Percentiles rank a stretch among this genome's conserved stretches.
Evolutionary conservation across 2,329 filamentous ascomycete genomes (phyloP).

Genomic region (Paecilomyces niveus): DNA sequence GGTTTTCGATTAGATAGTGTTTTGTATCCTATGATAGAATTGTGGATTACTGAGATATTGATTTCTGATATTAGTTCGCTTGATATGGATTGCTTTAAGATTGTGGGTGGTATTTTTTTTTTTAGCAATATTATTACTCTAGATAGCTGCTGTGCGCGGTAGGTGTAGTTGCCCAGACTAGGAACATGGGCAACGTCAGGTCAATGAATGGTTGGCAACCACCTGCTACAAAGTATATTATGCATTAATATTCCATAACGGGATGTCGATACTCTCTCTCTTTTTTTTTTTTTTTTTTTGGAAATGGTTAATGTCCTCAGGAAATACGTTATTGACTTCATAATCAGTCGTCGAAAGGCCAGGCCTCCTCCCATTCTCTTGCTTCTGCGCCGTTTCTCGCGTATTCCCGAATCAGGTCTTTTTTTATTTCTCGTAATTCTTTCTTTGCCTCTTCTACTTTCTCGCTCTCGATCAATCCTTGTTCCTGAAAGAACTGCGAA

Average conservation of each 20-base stretch:
- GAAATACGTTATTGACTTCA: no score
- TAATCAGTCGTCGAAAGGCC: slow-evolving; percentile 5
- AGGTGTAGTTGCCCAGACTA: background rate
- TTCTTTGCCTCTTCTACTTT: slow-evolving; percentile 1
- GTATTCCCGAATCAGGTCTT: slow-evolving; percentile 3
- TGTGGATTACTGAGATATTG: no score
- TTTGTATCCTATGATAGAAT: no score
- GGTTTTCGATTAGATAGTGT: no score
- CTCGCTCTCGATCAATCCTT: slow-evolving; percentile 3
- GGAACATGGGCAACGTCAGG: background rate
- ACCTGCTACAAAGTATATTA: background rate
- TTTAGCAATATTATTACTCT: background rate
- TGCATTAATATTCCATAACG: no score
- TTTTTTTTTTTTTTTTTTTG: no score
- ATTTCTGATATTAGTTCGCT: no score
- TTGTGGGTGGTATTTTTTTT: no score
- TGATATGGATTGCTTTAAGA: no score
- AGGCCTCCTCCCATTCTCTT: slow-evolving; percentile 1
- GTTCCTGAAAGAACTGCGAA: slow-evolving; percentile 2
- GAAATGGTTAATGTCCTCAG: no score
- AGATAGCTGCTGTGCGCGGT: no score
- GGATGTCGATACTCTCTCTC: no score
- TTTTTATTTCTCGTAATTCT: slow-evolving; percentile 1
- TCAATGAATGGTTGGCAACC: background rate
- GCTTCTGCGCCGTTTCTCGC: slow-evolving; percentile 3